Evolutionary conservation across 768 basidiomycete species (phyloP).

Genomic region (Termitomyces sp.): DNA sequence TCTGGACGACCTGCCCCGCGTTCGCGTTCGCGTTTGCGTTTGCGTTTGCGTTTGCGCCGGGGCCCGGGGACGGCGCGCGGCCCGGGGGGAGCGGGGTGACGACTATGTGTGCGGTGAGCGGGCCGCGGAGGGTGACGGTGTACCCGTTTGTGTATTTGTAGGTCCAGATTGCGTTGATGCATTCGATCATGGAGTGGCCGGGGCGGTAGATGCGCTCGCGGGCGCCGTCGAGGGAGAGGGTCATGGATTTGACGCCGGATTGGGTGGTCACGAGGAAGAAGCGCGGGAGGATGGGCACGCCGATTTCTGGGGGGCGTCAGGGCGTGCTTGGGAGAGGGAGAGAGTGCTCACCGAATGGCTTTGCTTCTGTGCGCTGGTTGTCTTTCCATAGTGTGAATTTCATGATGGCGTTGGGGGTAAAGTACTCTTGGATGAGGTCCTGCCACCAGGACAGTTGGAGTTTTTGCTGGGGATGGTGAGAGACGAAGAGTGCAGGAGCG

Average conservation of each 20-base stretch:
- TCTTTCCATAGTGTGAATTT: slow-evolving; percentile 88
- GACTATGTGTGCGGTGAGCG: slow-evolving; percentile 62
- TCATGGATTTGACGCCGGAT: slow-evolving; percentile 82
- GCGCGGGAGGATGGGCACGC: slow-evolving; percentile 71
- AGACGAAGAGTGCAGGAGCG: neutral
- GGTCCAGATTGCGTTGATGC: slow-evolving; percentile 72
- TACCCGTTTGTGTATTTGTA: slow-evolving; percentile 79
- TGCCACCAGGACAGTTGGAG: slow-evolving; percentile 64
- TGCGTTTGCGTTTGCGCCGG: neutral
- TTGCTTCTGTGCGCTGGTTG: slow-evolving; percentile 72
- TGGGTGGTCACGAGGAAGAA: slow-evolving; percentile 84
- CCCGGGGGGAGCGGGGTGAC: slow-evolving; percentile 26
- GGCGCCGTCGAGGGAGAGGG: slow-evolving; percentile 71
- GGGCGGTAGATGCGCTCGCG: slow-evolving; percentile 50
- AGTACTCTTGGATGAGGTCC: slow-evolving; percentile 60
- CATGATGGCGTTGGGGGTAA: slow-evolving; percentile 65
- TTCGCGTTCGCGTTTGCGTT: too few relatives aligned
- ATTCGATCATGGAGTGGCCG: slow-evolving; percentile 61
- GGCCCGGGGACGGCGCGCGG: slow-evolving; percentile 9
- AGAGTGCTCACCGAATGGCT: slow-evolving; percentile 70
- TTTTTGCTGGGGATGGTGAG: slow-evolving; percentile 35
- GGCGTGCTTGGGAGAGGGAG: neutral
- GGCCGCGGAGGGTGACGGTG: slow-evolving; percentile 69
- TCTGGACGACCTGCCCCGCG: too few relatives aligned
- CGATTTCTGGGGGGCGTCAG: slow-evolving; percentile 52